Evolutionary conservation across 108 stramenopile species (phyloP).

Genomic region (Skeletonema marinoi): DNA sequence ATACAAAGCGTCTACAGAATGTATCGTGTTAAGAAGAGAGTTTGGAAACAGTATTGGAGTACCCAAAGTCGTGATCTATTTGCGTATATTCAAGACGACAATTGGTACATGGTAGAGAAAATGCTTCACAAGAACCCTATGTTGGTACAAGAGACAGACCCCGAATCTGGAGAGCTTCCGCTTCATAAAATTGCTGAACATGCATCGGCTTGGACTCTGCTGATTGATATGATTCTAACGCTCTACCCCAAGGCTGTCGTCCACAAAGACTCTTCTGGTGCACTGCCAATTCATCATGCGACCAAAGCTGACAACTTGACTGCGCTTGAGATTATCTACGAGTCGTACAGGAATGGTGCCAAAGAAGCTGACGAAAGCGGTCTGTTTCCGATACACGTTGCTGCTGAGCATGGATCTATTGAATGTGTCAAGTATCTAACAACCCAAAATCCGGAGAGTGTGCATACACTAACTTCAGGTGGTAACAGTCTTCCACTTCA

Average conservation of each 20-base stretch:
- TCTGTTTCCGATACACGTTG: constrained; percentile 85
- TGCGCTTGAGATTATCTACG: constrained; percentile 87
- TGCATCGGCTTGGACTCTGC: constrained; percentile 75
- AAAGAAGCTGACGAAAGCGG: constrained; percentile 82
- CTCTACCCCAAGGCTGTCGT: constrained; percentile 87
- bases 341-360: constrained; percentile 88
- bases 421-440: constrained; percentile 85
- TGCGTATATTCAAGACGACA: constrained; percentile 65
- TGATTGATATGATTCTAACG: constrained; percentile 89
- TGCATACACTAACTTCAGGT: constrained; percentile 80
- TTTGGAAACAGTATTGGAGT: constrained; percentile 46
- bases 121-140: constrained; percentile 88
- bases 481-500: constrained; percentile 85
- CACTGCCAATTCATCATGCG: constrained; percentile 90
- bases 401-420: constrained; percentile 84
- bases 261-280: constrained; percentile 84
- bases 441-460: constrained; percentile 77
- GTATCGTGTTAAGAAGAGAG: constrained; percentile 34
- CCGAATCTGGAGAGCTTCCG: constrained; percentile 73
- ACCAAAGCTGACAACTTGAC: constrained; percentile 77
- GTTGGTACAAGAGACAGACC: constrained; percentile 76
- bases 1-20: constrained; percentile 80
- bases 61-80: constrained; percentile 42
- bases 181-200: constrained; percentile 88
- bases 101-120: constrained; percentile 89